Base-by-base conservation (phyloP, 148 eudicot species). In the Dysphania ambrosioides region DNA sequence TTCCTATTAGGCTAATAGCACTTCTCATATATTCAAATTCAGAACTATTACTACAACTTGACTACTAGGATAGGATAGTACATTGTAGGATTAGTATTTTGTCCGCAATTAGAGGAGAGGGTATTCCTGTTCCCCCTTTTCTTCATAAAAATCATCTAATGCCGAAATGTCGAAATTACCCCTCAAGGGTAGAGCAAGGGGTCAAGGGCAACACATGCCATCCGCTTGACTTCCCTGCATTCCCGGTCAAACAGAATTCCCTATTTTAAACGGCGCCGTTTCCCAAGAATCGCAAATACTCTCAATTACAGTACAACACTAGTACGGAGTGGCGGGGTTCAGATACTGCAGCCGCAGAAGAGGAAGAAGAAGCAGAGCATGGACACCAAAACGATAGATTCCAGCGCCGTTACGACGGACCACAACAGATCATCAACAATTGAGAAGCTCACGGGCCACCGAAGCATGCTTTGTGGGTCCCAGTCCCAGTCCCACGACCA, bases 361-460 rank as follows among this genome's bases (percentile, higher is more conserved):
- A 85, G 72, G 79, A 76, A 85, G 81, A 82, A 85, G 78, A 75
- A 82, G 72, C 85, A 73, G 34, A 85, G 83, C 87, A 85, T 82
- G 3, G 87, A 85, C 3, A 82, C 85, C 78, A 85, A 78, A 73
- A 79, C 87, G 69, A 85, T 74, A 11, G 85, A 85, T 77, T 85
- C 87, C 5, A 82, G 63, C 55, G 72, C 87, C 44, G 85, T 79
- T 10, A 85, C 81, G n/a, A 85, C 44, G 3, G 85, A 82, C 87
- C 87, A 85, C 3, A 79, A 19, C 15, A 82, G 41, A 35, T 82
- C 81, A 10, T 85, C 87, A 3, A 85, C 75, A 19, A 82, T 66
- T 41, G 79, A 69, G 42, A 77, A 76, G 51, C 64, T 70, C 7
- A 29, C 47, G 7, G 80, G 58, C 85, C 82, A 79, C 55, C 77